Conservation (phyloP, 2,329 filamentous ascomycete genomes). For the Aspergillus viridinutans region DNA sequence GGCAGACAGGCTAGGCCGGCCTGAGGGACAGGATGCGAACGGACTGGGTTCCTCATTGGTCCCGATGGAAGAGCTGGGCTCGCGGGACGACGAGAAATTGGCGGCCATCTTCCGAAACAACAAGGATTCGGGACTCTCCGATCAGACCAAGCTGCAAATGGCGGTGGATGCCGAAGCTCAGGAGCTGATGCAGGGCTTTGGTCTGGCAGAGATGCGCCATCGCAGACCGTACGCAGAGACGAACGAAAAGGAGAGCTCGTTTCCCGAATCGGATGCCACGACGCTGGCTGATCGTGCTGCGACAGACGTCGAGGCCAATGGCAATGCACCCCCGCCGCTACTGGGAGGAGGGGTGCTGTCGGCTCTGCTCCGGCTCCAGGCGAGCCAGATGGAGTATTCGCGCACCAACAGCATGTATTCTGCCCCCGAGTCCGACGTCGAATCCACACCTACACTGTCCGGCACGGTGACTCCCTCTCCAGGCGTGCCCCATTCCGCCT, state of each 20-base stretch:
- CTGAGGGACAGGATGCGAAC: not conserved
- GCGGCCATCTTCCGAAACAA: conserved; percentile 1
- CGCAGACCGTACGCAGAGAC: not conserved
- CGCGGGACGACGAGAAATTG: conserved; percentile 7
- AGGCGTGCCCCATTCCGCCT: not conserved
- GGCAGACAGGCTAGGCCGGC: conserved; percentile 1
- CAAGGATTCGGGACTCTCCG: not conserved
- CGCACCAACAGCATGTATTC: conserved; percentile 3
- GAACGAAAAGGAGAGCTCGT: not conserved
- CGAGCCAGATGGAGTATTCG: not conserved
- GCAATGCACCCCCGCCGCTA: not conserved
- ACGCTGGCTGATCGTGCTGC: not conserved
- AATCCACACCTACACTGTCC: not conserved
- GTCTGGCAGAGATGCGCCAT: not conserved
- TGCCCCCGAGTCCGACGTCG: not conserved
- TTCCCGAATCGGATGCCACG: not conserved
- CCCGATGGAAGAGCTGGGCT: conserved; percentile 6
- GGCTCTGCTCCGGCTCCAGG: conserved; percentile 5
- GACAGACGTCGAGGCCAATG: conserved; percentile 4
- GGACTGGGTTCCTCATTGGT: conserved; percentile 3
- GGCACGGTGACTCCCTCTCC: not conserved
- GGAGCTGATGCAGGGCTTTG: conserved; percentile 3
- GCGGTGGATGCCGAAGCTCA: conserved; percentile 6
- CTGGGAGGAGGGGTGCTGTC: conserved; percentile 6
- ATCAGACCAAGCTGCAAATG: not conserved